A percentile compares a stretch with the other conserved stretches of the same genome.
Evolutionary conservation across 257 asterid species (phyloP).

Genomic region (Scutellaria barbata): DNA sequence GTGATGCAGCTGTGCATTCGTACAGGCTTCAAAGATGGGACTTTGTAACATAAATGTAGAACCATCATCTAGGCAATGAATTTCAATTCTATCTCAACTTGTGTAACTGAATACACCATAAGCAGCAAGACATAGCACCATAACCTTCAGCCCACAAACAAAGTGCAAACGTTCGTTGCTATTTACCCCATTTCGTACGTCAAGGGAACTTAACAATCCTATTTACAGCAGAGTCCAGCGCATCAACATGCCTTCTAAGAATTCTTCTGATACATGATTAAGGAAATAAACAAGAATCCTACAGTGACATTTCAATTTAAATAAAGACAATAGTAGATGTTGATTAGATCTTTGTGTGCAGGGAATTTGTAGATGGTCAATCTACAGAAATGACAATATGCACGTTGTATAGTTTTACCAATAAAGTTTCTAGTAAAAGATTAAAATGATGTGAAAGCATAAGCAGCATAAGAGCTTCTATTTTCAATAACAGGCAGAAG

Average conservation of each 20-base stretch:
- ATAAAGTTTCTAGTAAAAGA: neutral
- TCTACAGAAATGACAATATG: neutral
- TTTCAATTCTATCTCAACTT: neutral
- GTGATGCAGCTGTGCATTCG: neutral
- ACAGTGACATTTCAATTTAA: neutral
- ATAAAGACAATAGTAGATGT: neutral
- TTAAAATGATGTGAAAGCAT: neutral
- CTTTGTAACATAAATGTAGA: neutral
- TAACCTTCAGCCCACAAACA: neutral
- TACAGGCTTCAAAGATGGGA: neutral
- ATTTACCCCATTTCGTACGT: conserved; percentile 29
- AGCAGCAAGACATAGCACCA: neutral
- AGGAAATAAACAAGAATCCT: conserved; percentile 44
- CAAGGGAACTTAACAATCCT: conserved; percentile 66
- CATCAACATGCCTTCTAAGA: conserved; percentile 83
- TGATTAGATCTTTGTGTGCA: neutral
- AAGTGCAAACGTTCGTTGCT: neutral
- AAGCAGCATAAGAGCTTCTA: neutral
- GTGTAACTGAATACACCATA: neutral
- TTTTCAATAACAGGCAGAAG: neutral
- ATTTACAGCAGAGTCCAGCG: conserved; percentile 78
- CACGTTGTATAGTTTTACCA: neutral
- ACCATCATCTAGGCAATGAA: conserved; percentile 2
- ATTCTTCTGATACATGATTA: conserved; percentile 59
- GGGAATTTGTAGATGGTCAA: neutral